Percentiles rank a stretch among this genome's conserved stretches.
These are phyloP conservation scores for Allium cepa DNA, from an alignment of 106 monocot species.

Conservation along the genomic window DNA sequence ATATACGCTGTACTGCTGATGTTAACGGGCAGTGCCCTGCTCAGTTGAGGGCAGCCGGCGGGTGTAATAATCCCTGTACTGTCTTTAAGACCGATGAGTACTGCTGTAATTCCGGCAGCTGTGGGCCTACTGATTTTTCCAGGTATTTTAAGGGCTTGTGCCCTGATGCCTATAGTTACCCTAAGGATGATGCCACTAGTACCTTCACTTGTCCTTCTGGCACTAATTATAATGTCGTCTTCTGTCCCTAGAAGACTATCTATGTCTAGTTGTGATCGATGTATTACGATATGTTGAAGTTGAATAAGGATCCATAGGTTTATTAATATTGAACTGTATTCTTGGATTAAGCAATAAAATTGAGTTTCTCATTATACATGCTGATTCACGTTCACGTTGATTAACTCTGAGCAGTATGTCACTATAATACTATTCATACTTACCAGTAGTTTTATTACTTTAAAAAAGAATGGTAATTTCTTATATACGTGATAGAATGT, in stretches of 20 bases:
- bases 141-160: constrained; percentile 14
- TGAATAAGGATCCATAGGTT: too few species aligned
- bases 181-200: constrained; percentile 8
- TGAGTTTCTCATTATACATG: too few species aligned
- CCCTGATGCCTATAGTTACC: constrained; percentile 26
- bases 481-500: too few species aligned
- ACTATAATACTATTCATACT: too few species aligned
- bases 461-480: too few species aligned
- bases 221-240: constrained; percentile 10
- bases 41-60: constrained; percentile 4
- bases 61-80: not conserved
- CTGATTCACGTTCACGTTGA: too few species aligned
- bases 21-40: constrained; percentile 27
- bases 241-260: constrained; percentile 7
- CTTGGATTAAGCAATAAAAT: too few species aligned
- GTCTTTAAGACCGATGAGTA: constrained; percentile 1
- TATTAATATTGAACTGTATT: too few species aligned
- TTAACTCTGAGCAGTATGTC: too few species aligned
- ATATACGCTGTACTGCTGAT: constrained; percentile 20
- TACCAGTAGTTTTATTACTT: too few species aligned
- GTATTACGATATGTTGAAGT: too few species aligned
- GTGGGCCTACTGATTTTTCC: constrained; percentile 4
- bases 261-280: too few species aligned
- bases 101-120: constrained; percentile 5
- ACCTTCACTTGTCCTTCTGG: constrained; percentile 5